Evolutionary conservation across 805 yeast species (phyloP).

Genomic region (Helenozyma rhizophorensis): DNA sequence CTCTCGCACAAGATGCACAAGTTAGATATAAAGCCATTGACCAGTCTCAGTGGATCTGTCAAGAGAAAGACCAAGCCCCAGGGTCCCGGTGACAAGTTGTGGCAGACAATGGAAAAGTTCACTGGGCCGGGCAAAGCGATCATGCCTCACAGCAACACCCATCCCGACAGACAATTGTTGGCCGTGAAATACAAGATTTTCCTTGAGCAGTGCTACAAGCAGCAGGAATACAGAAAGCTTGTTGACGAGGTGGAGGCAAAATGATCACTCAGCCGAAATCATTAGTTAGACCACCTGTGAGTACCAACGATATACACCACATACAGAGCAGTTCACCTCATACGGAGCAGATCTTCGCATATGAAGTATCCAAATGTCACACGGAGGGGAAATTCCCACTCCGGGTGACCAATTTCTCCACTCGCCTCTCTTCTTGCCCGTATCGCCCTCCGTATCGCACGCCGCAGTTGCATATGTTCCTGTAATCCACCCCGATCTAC

Average conservation of each 20-base stretch:
- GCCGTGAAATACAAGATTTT: slow-evolving; percentile 79
- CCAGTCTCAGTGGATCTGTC: slow-evolving; percentile 16
- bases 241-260: slow-evolving; percentile 49
- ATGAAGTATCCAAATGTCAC: neutral
- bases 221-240: slow-evolving; percentile 67
- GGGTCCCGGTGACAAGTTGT: slow-evolving; percentile 55
- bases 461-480: too few species aligned
- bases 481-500: too few species aligned
- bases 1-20: slow-evolving; percentile 41
- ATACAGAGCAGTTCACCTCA: too few species aligned
- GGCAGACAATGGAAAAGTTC: slow-evolving; percentile 83
- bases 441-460: too few species aligned
- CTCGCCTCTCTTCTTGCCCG: too few species aligned
- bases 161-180: slow-evolving; percentile 68
- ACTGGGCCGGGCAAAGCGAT: slow-evolving; percentile 83
- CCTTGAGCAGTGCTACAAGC: slow-evolving; percentile 81
- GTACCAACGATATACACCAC: too few species aligned
- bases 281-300: too few species aligned
- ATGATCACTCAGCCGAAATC: too few species aligned
- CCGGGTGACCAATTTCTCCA: too few species aligned
- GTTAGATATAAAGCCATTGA: slow-evolving; percentile 34
- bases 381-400: too few species aligned
- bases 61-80: slow-evolving; percentile 17
- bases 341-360: neutral
- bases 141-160: slow-evolving; percentile 52